These are phyloP conservation scores for Strobilomyces echinocephalus DNA, from an alignment of 768 basidiomycete genomes.

Conservation along the genomic window DNA sequence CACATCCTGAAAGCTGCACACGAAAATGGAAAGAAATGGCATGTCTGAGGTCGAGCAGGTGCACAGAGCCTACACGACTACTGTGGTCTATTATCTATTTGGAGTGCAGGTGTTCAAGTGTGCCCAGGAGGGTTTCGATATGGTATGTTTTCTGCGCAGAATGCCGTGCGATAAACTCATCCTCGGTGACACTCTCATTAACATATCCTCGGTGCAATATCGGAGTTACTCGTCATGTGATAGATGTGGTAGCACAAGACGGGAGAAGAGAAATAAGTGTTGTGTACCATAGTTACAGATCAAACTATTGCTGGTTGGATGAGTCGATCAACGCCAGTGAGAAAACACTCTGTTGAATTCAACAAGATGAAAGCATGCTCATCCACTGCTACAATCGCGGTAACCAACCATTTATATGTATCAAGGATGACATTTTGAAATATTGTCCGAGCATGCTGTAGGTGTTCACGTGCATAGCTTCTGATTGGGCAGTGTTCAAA, in stretches of 20 bases:
- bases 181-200: slow-evolving; percentile 20
- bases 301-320: too few relatives aligned
- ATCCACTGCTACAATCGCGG: too few relatives aligned
- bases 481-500: too few relatives aligned
- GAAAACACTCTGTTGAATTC: too few relatives aligned
- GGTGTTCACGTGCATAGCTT: too few relatives aligned
- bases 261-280: too few relatives aligned
- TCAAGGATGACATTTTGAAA: neutral
- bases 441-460: too few relatives aligned
- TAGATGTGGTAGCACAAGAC: slow-evolving; percentile 11
- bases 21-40: slow-evolving; percentile 62
- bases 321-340: too few relatives aligned
- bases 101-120: slow-evolving; percentile 42
- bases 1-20: slow-evolving; percentile 47
- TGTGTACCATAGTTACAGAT: too few relatives aligned
- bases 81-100: slow-evolving; percentile 47
- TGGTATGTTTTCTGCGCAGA: neutral
- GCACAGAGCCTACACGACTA: neutral
- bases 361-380: too few relatives aligned
- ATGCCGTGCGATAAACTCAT: neutral
- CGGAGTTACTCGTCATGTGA: slow-evolving; percentile 28
- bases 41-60: slow-evolving; percentile 4
- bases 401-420: too few relatives aligned
- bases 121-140: slow-evolving; percentile 42
- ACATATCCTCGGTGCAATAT: slow-evolving; percentile 23